Percentiles rank a stretch among this genome's conserved stretches.
Conservation (phyloP, 2,329 filamentous ascomycete genomes). For the Nannizziopsis barbatae region DNA sequence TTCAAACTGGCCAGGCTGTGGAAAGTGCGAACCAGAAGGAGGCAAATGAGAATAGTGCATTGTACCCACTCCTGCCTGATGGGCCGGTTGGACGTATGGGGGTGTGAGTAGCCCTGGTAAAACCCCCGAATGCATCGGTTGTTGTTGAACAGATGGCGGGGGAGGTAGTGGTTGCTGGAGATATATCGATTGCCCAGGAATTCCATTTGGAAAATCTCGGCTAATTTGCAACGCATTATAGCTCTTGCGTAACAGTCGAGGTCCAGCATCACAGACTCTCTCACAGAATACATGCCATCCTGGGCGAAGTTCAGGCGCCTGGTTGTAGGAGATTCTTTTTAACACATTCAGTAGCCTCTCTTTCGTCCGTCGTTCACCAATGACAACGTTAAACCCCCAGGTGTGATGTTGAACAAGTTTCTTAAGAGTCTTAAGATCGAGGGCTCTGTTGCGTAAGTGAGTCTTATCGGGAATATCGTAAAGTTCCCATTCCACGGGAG, state of each 20-base stretch:
- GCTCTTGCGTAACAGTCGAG: conserved; percentile 10
- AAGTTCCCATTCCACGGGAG: conserved; percentile 13
- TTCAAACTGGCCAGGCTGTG: neutral
- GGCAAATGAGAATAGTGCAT: neutral
- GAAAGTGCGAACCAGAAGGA: neutral
- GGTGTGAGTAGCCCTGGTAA: neutral
- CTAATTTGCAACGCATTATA: conserved; percentile 14
- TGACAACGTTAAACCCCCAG: conserved; percentile 13
- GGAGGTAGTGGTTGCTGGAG: neutral
- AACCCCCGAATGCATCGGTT: neutral
- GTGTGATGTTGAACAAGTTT: conserved; percentile 13
- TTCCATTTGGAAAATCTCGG: conserved; percentile 8
- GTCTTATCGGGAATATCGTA: conserved; percentile 14
- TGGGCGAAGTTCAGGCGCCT: conserved; percentile 10
- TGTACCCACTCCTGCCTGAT: neutral
- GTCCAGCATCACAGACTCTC: conserved; percentile 15
- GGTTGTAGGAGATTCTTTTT: conserved; percentile 15
- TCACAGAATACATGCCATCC: conserved; percentile 13
- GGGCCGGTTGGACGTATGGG: neutral
- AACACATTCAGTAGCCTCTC: conserved; percentile 12
- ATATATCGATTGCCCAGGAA: conserved; percentile 6
- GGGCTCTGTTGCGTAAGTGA: conserved; percentile 9
- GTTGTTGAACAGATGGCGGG: neutral
- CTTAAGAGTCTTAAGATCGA: conserved; percentile 11
- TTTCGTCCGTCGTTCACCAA: conserved; percentile 12